Percentiles rank a stretch among this genome's conserved stretches.
Evolutionary conservation across 148 eudicot genomes (phyloP).

Genomic region (Polygonum maritimum): DNA sequence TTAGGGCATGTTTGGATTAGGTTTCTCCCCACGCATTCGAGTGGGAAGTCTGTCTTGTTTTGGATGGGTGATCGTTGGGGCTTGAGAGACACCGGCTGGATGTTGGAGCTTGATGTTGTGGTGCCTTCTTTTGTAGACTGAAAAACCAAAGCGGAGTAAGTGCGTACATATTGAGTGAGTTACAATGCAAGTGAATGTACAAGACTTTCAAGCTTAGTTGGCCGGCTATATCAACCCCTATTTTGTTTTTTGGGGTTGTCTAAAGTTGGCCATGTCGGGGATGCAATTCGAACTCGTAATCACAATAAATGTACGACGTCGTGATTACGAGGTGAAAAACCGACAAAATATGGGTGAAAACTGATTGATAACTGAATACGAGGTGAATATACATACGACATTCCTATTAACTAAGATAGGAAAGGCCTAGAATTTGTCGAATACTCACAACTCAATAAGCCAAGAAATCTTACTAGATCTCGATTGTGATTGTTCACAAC

Average conservation of each 20-base stretch:
- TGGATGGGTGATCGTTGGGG: background rate
- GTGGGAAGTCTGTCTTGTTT: background rate
- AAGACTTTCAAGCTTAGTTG: background rate
- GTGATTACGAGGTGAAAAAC: no score
- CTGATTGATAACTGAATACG: no score
- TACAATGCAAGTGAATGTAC: background rate
- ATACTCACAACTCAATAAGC: no score
- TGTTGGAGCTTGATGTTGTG: background rate
- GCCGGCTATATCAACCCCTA: background rate
- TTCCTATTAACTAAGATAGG: background rate
- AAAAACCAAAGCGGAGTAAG: background rate
- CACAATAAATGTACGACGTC: background rate
- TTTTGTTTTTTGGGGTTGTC: no score
- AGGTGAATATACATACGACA: no score
- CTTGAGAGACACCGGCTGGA: background rate
- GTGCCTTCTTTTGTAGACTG: slow-evolving; percentile 2
- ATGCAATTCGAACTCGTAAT: background rate
- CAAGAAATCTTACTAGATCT: no score
- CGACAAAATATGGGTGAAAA: no score
- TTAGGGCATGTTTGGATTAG: slow-evolving; percentile 29
- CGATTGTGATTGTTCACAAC: no score
- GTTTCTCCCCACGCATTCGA: slow-evolving; percentile 5
- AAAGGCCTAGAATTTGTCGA: background rate
- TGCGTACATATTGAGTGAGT: no score
- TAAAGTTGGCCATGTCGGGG: no score